Evolutionary conservation across 2,329 filamentous ascomycete species (phyloP), one percentile per base, ranked within the genome.

Genomic region (Camillea tinctor): DNA sequence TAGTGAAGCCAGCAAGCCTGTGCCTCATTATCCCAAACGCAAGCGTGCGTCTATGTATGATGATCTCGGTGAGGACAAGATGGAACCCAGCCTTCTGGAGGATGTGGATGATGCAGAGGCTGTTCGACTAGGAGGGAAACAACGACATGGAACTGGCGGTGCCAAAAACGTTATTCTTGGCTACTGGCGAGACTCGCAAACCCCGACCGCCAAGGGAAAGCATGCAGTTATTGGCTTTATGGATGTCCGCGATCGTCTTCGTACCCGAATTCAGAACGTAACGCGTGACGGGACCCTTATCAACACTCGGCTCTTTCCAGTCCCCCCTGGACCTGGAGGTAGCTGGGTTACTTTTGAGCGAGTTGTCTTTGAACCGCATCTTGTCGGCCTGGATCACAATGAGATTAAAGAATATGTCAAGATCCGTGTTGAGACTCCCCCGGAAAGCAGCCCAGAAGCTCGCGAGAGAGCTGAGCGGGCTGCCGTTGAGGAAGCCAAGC

Each of bases 311-410:
- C 79, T 68, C 75, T 83, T 30, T 67, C 71, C 71, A 13, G 66
- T 85, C 3, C 85, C 84, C 1, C 80, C 83, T 2, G 85, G 84
- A 0, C 83, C 84, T 1, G 85, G 85, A 21, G 85, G 84, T 56
- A 87, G 84, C 69, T 88, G 85, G 85, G 84, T 88, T 22, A 87
- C 84, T 0, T 88, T 88, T 65, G 82, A 86, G 59, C 78, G 83
- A 20, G 79, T 88, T 26, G 80, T 86, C 21, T 88, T 88, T 66
- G 81, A 83, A 2, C 71, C 80, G 7, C 84, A 87, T 59, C 80
- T 88, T 0, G 75, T 83, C 15, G 79, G 80, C 2, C 73, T 87
- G 4, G 81, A 84, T 55, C 80, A 87, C 53, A 78, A 81, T 24
- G 80, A 86, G 30, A 72, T 88, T 30, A 88, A 88, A 66, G 85